phyloP scores from a whole-genome alignment of 257 asterid genomes.

The Solanum phureja region DNA sequence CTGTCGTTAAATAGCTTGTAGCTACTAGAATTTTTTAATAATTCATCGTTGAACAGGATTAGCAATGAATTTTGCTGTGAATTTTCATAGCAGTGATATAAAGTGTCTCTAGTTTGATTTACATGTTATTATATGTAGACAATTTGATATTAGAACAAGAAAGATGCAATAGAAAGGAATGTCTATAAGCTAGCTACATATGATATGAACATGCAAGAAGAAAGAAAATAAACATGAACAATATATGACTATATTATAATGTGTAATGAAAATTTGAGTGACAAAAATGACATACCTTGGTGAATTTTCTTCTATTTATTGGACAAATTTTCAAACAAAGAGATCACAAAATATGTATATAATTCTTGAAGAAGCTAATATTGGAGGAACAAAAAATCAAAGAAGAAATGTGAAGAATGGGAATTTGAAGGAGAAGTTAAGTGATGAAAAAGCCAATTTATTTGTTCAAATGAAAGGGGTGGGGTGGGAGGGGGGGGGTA shows the following conservation, averaged over 20 bases:
- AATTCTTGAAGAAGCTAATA: background rate
- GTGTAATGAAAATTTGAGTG: background rate
- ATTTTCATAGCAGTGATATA: background rate
- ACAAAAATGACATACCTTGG: background rate
- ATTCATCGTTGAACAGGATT: background rate
- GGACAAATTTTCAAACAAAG: background rate
- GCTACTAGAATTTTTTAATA: background rate
- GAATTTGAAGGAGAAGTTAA: conserved; percentile 5
- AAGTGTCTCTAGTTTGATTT: background rate
- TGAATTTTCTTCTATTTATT: background rate
- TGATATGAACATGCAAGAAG: background rate
- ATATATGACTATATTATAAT: background rate
- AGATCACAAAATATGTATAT: background rate
- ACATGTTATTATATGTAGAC: background rate
- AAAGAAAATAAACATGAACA: background rate
- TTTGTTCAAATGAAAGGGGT: conserved; percentile 26
- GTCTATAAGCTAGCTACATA: background rate
- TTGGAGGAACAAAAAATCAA: background rate
- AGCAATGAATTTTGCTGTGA: background rate
- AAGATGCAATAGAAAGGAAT: background rate
- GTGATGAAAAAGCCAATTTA: conserved; percentile 45
- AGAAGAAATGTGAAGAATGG: background rate
- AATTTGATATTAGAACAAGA: background rate
- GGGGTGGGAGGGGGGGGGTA: conserved; percentile 1
- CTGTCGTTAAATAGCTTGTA: background rate